Base-by-base conservation (phyloP, 2,329 filamentous ascomycete genomes). In the Coleophoma cylindrospora region DNA sequence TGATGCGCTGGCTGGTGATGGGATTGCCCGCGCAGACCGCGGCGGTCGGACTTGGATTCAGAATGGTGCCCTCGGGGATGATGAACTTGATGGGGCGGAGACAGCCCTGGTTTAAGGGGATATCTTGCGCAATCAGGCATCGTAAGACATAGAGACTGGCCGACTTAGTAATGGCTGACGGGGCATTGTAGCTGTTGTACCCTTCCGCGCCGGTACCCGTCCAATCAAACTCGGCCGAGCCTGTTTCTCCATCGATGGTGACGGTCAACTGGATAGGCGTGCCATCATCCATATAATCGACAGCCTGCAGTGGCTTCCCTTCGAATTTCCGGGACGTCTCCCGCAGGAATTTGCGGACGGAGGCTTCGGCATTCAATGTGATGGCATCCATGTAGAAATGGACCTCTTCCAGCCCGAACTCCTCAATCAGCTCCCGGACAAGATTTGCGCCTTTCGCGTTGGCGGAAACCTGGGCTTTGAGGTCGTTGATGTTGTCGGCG, bases 231-330 rank as follows among this genome's bases (percentile, higher is more conserved):
- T 84, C 70, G 0, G 88, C 88, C 50, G 86, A 84, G 13, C 87
- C 88, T 32, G 84, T 81, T 0, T 81, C 74, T 0, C 78, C 76
- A 57, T 91, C 80, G 55, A 92, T 91, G 3, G 79, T 83, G 13
- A 92, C 76, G 54, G 81, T 83, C 13, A 92, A 74, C 40, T 76
- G 15, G 40, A 11, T 91, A 0, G 87, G 86, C 4, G 79, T 86
- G n/a, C 88, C 88, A 58, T 92, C 88, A 57, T 92, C 89, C 86
- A 92, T 92, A 71, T 83, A 87, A 62, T 94, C 89, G 1, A 83
- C 73, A 0, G 89, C 85, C 13, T 78, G 74, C 0, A 94, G 75
- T 8, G 86, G 80, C 50, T 80, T 74, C 4, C 83, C 84, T 52
- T 80, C 74, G 57, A 89, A 87, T 19, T 80, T 76, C 50, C 75